phyloP scores from a whole-genome alignment of 2,329 filamentous ascomycete genomes.

The Calycina herbarum region DNA sequence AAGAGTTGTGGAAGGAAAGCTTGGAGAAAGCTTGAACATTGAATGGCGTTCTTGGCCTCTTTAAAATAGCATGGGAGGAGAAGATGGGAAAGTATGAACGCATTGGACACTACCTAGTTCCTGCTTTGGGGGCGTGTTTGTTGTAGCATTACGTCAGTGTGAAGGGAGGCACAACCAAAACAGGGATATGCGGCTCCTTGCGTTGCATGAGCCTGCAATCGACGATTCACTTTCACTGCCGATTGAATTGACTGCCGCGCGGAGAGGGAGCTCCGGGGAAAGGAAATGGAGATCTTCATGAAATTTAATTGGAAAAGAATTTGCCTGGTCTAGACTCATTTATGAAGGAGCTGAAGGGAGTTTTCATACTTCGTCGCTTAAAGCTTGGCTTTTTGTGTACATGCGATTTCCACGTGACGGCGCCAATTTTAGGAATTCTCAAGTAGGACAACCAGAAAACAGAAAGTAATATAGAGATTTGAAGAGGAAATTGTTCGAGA shows the following conservation, averaged over 20 bases:
- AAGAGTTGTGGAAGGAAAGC: background rate
- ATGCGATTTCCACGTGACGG: background rate
- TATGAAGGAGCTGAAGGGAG: background rate
- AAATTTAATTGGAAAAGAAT: background rate
- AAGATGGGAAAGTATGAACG: background rate
- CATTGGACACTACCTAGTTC: background rate
- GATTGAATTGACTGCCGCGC: background rate
- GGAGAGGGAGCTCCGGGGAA: background rate
- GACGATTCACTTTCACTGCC: background rate
- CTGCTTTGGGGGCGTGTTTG: conserved; percentile 1
- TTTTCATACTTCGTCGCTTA: background rate
- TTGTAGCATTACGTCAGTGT: conserved; percentile 2
- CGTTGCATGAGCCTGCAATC: background rate
- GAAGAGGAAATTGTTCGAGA: no score
- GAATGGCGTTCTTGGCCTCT: background rate
- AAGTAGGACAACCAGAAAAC: background rate
- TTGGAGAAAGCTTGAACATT: background rate
- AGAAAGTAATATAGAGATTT: no score
- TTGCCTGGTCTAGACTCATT: background rate
- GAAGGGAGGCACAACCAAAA: background rate
- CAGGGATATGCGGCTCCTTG: background rate
- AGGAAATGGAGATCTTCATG: background rate
- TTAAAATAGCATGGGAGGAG: background rate
- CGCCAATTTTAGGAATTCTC: background rate
- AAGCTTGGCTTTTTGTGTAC: background rate